Evolutionary conservation across 345 rosid genomes (phyloP).

Genomic region (Murraya paniculata): DNA sequence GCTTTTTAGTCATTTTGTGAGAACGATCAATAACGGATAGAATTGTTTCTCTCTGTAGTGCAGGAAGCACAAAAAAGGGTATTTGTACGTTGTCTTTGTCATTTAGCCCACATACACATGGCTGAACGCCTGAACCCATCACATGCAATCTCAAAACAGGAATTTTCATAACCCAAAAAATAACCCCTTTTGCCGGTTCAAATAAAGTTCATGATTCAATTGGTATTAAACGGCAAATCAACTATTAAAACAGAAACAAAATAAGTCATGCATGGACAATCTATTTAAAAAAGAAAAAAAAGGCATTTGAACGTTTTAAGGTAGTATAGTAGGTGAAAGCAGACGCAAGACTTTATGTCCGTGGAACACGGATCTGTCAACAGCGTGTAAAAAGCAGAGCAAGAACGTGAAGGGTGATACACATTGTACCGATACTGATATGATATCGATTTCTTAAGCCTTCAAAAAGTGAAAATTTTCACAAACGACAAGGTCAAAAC

Average conservation of each 20-base stretch:
- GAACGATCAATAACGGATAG: conserved; percentile 33
- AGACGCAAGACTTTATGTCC: conserved; percentile 2
- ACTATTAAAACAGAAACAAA: neutral
- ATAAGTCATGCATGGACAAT: neutral
- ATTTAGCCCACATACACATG: neutral
- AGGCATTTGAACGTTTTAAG: conserved; percentile 1
- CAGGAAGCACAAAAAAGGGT: conserved; percentile 3
- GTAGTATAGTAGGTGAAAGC: neutral
- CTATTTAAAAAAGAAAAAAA: neutral
- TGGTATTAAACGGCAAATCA: neutral
- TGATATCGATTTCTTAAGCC: neutral
- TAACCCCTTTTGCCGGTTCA: neutral
- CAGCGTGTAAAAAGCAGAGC: conserved; percentile 4
- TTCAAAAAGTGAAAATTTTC: neutral
- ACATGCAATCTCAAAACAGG: neutral
- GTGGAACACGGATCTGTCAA: conserved; percentile 34
- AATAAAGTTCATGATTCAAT: neutral
- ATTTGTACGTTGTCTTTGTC: conserved; percentile 17
- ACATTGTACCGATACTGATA: neutral
- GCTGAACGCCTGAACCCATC: conserved; percentile 6
- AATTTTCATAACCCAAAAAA: neutral
- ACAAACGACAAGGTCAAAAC: conserved; percentile 10
- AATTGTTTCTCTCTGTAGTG: neutral
- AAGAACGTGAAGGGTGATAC: neutral
- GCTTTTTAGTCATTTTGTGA: conserved; percentile 22